Evolutionary conservation across 139 green algal species (phyloP).

Genomic region (Haematococcus lacustris): DNA sequence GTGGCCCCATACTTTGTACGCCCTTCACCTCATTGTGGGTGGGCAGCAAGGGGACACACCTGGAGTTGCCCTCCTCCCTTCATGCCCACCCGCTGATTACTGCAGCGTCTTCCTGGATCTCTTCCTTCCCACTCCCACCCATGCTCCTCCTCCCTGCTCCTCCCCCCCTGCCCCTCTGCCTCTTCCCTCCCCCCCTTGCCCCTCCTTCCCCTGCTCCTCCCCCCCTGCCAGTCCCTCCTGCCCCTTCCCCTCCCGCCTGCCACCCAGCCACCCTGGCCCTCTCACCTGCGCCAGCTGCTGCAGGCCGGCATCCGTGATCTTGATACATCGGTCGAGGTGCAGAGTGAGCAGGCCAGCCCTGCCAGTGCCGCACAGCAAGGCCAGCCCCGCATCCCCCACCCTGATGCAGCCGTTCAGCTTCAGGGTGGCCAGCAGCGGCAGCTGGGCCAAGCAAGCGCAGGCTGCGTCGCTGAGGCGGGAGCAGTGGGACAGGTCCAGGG

Average conservation of each 20-base stretch:
- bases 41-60: background rate
- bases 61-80: no score
- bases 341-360: conserved; percentile 25
- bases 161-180: no score
- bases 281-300: conserved; percentile 12
- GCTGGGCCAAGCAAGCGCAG: conserved; percentile 9
- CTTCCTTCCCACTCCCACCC: no score
- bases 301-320: conserved; percentile 32
- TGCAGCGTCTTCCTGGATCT: no score
- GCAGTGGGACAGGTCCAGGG: conserved; percentile 33
- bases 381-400: conserved; percentile 28
- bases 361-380: conserved; percentile 6
- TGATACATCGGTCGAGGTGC: conserved; percentile 47
- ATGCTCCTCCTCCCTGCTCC: no score
- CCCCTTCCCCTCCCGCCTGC: background rate
- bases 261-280: background rate
- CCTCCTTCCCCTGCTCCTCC: background rate
- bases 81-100: no score
- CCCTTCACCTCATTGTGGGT: background rate
- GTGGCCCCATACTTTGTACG: no score
- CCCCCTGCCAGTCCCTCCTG: background rate
- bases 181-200: background rate
- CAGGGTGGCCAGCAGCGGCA: conserved; percentile 23
- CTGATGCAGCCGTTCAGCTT: conserved; percentile 34
- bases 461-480: conserved; percentile 18